Percentiles rank a stretch among this genome's conserved stretches.
Conservation (phyloP, 768 basidiomycete species). For the Goffeauzyma gilvescens region DNA sequence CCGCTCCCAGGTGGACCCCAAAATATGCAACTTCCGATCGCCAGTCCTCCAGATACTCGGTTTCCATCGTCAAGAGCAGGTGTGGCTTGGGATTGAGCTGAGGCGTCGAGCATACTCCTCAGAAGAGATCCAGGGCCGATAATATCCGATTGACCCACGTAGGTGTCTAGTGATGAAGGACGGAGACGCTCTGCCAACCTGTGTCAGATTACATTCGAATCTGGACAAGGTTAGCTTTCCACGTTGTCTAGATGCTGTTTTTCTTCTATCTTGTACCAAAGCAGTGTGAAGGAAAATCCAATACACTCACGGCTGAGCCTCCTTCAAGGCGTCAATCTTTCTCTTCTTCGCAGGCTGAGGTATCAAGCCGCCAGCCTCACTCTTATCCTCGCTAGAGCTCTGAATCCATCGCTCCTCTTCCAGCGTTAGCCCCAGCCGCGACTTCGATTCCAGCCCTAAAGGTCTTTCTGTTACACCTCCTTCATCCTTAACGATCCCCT, state of each 20-base stretch:
- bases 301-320: conserved; percentile 26
- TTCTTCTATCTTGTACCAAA: neutral
- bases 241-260: neutral
- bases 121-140: conserved; percentile 44
- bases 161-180: conserved; percentile 45
- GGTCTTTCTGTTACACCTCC: no score
- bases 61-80: conserved; percentile 25
- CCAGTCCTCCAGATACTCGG: conserved; percentile 29
- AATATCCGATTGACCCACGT: conserved; percentile 53
- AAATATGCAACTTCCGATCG: conserved; percentile 37
- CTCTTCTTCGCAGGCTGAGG: conserved; percentile 19
- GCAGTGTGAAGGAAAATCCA: neutral
- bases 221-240: neutral
- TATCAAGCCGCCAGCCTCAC: no score
- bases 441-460: no score
- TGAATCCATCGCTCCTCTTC: no score
- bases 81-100: neutral
- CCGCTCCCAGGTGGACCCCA: conserved; percentile 33
- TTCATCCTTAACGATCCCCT: no score
- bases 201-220: neutral
- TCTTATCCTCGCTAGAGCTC: no score
- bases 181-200: conserved; percentile 52
- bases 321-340: conserved; percentile 21
- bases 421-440: no score
- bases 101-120: conserved; percentile 36